Base-by-base conservation (phyloP, 2,329 filamentous ascomycete species). In the Penicillium occitanis region DNA sequence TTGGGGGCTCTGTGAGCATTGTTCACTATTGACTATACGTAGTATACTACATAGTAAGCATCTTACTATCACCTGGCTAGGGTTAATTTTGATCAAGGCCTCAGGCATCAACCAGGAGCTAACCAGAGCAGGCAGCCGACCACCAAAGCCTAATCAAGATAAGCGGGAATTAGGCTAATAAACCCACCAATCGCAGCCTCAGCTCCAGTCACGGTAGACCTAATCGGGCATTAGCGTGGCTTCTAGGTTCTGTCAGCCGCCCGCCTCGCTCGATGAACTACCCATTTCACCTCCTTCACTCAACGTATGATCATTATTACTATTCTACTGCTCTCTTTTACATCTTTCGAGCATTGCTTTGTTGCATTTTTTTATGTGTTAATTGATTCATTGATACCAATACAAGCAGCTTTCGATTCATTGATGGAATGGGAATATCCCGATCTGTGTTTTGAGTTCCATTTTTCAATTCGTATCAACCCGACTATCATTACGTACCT, bases 291-390 rank as follows among this genome's bases (percentile, higher is more conserved):
- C 14, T 37, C 30, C 33, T 37, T 25, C 19, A 13, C 22, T 33
- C 33, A 37, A 40, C 53, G 17, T 57, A 57, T 40, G 53, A 40
- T 57, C 53, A 57, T 57, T 22, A 22, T 57, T 25, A 40, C 53
- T 57, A 37, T 57, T n/a, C 13, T 25, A 7, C 53, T 22, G 53
- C 53, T 37, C 51, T 55, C 10, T 10, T n/a, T 35, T 35, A 8
- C 2, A n/a, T 33, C 7, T 22, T 22, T 22, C 17, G 30, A 13
- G 30, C n/a, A 33, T 57, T 22, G 5, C 17, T 57, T 22, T 28
- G 1, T 22, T 37, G n/a, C 2, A 37, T 57, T 37, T 2, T 2
- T 40, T 25, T 7, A 22, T 35, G 19, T 8, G 8, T 33, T 19
- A 14, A 28, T 14, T 25, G 46, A 25, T 14, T 25, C 22, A 2